These are phyloP conservation scores for Juglanconis sp. DNA, from an alignment of 2,329 filamentous ascomycete species.

Conservation along the genomic window DNA sequence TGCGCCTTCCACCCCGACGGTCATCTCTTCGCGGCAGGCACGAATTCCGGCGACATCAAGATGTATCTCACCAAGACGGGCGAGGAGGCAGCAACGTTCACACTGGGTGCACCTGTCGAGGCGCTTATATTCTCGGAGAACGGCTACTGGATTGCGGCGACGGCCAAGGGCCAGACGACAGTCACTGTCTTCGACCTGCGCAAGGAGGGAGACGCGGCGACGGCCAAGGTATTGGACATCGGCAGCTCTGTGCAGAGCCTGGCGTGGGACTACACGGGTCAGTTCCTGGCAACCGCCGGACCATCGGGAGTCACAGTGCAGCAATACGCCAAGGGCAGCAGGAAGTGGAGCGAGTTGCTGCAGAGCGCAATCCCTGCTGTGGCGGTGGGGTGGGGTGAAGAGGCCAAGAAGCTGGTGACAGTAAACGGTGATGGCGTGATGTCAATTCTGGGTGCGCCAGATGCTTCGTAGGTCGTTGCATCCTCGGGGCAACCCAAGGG, in stretches of 20 bases:
- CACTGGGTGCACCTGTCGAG: constrained; percentile 65
- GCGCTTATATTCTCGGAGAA: constrained; percentile 90
- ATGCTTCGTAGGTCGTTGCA: constrained; percentile 26
- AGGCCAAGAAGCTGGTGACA: constrained; percentile 70
- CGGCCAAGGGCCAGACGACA: constrained; percentile 70
- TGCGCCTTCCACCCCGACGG: constrained; percentile 94
- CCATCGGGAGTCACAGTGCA: constrained; percentile 80
- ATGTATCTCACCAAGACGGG: constrained; percentile 85
- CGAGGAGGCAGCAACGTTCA: constrained; percentile 72
- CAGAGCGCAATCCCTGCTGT: constrained; percentile 71
- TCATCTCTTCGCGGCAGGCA: constrained; percentile 85
- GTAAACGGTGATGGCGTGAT: constrained; percentile 74
- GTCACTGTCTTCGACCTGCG: constrained; percentile 90
- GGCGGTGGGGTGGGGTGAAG: constrained; percentile 73
- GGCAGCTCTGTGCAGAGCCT: constrained; percentile 74
- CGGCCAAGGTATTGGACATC: constrained; percentile 81
- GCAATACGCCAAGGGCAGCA: constrained; percentile 82
- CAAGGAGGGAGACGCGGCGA: constrained; percentile 79
- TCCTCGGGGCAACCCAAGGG: background rate
- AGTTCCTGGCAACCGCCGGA: constrained; percentile 83
- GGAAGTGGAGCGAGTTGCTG: constrained; percentile 85
- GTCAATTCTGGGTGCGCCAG: constrained; percentile 62
- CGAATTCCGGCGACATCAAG: constrained; percentile 75
- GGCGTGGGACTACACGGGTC: constrained; percentile 91
- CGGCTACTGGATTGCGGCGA: constrained; percentile 89